Conservation (phyloP, 805 yeast species). For the fission yeast (Schizosaccharomyces pombe) region DNA sequence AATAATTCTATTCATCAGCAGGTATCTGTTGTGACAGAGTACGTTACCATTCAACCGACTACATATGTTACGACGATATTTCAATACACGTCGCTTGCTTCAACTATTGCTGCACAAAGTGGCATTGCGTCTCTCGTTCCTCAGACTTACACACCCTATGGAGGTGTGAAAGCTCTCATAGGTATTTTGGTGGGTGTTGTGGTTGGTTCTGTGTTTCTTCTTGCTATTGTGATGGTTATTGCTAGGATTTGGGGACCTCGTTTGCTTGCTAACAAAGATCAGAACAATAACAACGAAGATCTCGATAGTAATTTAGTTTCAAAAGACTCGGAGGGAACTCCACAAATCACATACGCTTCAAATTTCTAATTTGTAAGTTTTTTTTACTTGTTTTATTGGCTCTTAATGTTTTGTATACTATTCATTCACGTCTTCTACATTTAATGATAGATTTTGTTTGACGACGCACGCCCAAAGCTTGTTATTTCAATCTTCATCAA, state of each 20-base stretch:
- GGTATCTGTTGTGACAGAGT: not conserved
- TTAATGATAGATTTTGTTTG: not conserved
- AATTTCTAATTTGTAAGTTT: not conserved
- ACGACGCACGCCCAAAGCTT: too few species aligned
- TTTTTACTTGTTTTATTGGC: not conserved
- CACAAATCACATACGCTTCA: slow-evolving; percentile 1
- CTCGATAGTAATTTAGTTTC: not conserved
- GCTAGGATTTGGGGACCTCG: slow-evolving; percentile 1
- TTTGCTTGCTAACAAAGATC: not conserved
- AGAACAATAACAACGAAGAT: not conserved
- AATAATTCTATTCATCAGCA: not conserved
- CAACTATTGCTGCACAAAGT: not conserved
- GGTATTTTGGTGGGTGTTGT: not conserved
- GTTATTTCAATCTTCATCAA: too few species aligned
- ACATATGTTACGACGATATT: not conserved
- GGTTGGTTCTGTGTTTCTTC: not conserved
- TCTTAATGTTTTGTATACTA: not conserved
- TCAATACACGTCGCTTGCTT: not conserved
- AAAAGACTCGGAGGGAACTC: not conserved
- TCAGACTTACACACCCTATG: not conserved
- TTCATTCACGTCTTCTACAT: not conserved
- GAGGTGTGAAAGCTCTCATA: not conserved
- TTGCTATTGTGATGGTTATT: not conserved
- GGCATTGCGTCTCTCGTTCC: not conserved
- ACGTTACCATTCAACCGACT: slow-evolving; percentile 1